Percentiles rank a stretch among this genome's conserved stretches.
Evolutionary conservation across 352 stramenopile genomes (phyloP).

Genomic region (Pythium dissimile): DNA sequence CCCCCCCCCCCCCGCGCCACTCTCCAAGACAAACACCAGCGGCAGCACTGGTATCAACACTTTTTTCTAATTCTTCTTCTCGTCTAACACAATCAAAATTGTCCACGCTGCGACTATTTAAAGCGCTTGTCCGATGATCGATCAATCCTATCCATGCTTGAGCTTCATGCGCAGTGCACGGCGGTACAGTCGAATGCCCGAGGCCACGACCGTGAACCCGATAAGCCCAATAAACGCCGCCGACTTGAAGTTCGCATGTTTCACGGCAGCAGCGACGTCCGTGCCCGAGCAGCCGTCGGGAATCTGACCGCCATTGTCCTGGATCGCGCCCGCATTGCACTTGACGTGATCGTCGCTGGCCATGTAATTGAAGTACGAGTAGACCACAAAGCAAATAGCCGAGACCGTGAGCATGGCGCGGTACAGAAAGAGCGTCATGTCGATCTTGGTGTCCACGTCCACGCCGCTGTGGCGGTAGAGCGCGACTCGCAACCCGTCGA

Average conservation of each 20-base stretch:
- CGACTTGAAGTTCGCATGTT: slow-evolving; percentile 50
- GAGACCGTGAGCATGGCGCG: slow-evolving; percentile 52
- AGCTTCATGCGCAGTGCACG: slow-evolving; percentile 58
- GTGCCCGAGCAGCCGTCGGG: slow-evolving; percentile 41
- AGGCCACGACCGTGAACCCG: slow-evolving; percentile 57
- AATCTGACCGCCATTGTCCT: slow-evolving; percentile 14
- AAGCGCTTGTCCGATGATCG: not conserved
- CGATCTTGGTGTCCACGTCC: slow-evolving; percentile 46
- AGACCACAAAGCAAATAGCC: slow-evolving; percentile 56
- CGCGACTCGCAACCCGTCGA: slow-evolving; percentile 56
- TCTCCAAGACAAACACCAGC: no score
- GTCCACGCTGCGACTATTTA: slow-evolving; percentile 6
- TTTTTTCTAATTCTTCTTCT: not conserved
- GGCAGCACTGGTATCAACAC: no score
- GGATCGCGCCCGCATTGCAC: slow-evolving; percentile 21
- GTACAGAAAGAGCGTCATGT: slow-evolving; percentile 60
- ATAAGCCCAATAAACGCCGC: slow-evolving; percentile 48
- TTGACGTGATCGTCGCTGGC: slow-evolving; percentile 36
- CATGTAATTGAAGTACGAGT: slow-evolving; percentile 54
- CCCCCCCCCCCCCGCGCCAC: no score
- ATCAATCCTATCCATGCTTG: slow-evolving; percentile 42
- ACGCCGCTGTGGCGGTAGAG: slow-evolving; percentile 63
- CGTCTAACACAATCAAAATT: slow-evolving; percentile 5
- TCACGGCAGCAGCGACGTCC: slow-evolving; percentile 39
- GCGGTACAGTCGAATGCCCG: slow-evolving; percentile 59